These are phyloP conservation scores for Hypoxylon rubiginosum DNA, from an alignment of 2,329 filamentous ascomycete species.

Conservation along the genomic window DNA sequence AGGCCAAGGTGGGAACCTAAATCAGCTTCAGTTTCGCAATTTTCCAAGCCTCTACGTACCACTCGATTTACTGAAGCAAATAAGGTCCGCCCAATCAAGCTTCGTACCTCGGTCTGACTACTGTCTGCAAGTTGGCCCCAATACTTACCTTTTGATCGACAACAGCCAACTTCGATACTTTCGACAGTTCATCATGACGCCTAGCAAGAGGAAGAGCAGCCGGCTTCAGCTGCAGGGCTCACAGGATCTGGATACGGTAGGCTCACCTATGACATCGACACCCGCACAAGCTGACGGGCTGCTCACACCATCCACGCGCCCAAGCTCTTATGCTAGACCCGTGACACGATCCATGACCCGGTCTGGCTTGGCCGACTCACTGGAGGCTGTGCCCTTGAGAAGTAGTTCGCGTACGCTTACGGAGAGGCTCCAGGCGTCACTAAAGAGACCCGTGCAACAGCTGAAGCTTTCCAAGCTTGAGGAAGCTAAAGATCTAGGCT, in stretches of 20 bases:
- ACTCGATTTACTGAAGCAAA: neutral
- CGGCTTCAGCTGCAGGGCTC: constrained; percentile 1
- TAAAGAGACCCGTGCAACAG: constrained; percentile 8
- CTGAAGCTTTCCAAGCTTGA: constrained; percentile 38
- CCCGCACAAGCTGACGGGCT: constrained; percentile 7
- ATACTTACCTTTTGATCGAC: neutral
- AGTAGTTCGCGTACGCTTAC: constrained; percentile 23
- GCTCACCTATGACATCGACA: constrained; percentile 18
- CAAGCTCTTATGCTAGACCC: constrained; percentile 20
- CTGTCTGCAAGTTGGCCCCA: neutral
- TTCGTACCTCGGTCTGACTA: neutral
- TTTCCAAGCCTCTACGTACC: neutral
- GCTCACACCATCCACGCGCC: constrained; percentile 2
- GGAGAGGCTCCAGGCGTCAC: constrained; percentile 29
- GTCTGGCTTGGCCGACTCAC: neutral
- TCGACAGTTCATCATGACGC: neutral
- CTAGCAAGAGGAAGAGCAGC: neutral
- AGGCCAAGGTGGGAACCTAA: neutral
- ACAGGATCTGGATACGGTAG: constrained; percentile 19
- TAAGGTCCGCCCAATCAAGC: neutral
- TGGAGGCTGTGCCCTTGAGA: constrained; percentile 15
- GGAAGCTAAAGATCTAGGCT: constrained; percentile 39
- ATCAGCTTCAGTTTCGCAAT: neutral
- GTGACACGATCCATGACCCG: constrained; percentile 39
- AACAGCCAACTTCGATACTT: neutral